Evolutionary conservation across 371 early-diverging fungal species (phyloP).

Genomic region (Fennellomyces sp.): DNA sequence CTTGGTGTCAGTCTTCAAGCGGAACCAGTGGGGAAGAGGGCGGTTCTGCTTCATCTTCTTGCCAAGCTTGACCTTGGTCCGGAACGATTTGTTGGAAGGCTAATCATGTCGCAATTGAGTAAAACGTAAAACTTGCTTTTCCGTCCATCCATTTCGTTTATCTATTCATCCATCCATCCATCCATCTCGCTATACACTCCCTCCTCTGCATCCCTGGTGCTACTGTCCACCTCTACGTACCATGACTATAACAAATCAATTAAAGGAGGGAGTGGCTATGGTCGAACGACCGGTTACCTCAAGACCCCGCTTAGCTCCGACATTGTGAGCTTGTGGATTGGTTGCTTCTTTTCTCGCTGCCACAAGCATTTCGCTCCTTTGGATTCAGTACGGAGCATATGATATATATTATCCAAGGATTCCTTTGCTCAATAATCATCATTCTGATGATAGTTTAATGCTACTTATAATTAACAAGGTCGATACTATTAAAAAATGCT

Average conservation of each 20-base stretch:
- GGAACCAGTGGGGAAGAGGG: constrained; percentile 95
- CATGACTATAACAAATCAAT: constrained; percentile 5
- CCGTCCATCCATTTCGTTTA: background rate
- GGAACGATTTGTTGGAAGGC: constrained; percentile 94
- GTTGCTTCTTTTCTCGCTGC: too few relatives aligned
- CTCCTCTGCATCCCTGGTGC: background rate
- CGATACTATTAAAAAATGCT: too few relatives aligned
- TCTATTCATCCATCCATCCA: constrained; percentile 10
- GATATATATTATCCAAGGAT: too few relatives aligned
- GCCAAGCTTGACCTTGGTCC: constrained; percentile 92
- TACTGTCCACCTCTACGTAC: background rate
- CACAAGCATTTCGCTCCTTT: too few relatives aligned
- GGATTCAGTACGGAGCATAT: too few relatives aligned
- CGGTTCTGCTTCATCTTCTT: constrained; percentile 98
- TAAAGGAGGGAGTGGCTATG: background rate
- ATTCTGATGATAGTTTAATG: too few relatives aligned
- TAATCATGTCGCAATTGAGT: too few relatives aligned
- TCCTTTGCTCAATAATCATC: too few relatives aligned
- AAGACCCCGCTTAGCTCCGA: too few relatives aligned
- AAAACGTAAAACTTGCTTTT: constrained; percentile 10
- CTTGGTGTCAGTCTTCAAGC: constrained; percentile 89
- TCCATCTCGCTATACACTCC: background rate
- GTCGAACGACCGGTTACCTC: too few relatives aligned
- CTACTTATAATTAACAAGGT: too few relatives aligned
- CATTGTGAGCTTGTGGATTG: too few relatives aligned